These are phyloP conservation scores for Rutstroemia sp. DNA, from an alignment of 2,329 filamentous ascomycete species.

Conservation along the genomic window DNA sequence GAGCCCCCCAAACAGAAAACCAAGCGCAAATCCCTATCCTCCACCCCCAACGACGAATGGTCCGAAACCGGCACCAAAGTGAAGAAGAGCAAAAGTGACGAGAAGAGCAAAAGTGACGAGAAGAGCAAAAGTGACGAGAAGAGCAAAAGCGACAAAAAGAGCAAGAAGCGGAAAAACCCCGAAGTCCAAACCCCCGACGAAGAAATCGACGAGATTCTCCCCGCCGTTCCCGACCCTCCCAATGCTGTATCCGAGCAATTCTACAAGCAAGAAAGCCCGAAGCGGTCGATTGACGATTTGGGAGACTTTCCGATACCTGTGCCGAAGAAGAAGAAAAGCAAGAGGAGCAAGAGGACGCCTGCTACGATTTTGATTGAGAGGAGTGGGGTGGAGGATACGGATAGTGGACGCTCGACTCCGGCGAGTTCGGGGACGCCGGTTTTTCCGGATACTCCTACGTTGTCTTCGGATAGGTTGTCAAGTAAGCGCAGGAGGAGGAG, in stretches of 20 bases:
- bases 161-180: not conserved
- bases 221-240: not conserved
- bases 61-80: not conserved
- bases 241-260: not conserved
- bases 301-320: not conserved
- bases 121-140: not conserved
- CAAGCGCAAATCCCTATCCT: not conserved
- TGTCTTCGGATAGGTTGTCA: not conserved
- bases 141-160: not conserved
- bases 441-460: not conserved
- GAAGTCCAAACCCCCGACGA: not conserved
- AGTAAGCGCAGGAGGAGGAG: not conserved
- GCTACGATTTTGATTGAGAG: not conserved
- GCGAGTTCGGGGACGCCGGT: not conserved
- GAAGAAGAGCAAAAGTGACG: not conserved
- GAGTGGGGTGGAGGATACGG: not conserved
- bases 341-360: not conserved
- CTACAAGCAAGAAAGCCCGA: not conserved
- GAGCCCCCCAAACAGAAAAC: not conserved
- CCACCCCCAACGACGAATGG: not conserved
- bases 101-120: not conserved
- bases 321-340: not conserved
- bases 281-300: not conserved
- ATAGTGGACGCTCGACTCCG: not conserved
- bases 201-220: not conserved